Evolutionary conservation across 2,329 filamentous ascomycete species (phyloP).

Genomic region (Erysiphe neolycopersici): DNA sequence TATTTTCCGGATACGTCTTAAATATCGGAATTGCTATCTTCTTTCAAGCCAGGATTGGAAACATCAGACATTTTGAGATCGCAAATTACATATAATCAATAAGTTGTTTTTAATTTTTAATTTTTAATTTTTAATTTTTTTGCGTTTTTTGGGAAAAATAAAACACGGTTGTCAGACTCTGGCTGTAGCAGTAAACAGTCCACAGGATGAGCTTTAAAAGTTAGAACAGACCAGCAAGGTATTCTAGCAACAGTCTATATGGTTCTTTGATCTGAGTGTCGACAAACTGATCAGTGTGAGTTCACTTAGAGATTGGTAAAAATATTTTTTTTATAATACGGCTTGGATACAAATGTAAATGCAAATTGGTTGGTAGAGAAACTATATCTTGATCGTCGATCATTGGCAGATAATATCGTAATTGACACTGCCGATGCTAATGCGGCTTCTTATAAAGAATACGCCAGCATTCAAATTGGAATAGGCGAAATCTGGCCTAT

Average conservation of each 20-base stretch:
- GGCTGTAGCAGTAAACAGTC: slow-evolving; percentile 1
- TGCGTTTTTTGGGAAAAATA: neutral
- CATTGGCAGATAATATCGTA: neutral
- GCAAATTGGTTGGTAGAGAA: neutral
- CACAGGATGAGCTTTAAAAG: neutral
- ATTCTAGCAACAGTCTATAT: neutral
- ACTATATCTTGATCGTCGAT: neutral
- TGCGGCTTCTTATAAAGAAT: neutral
- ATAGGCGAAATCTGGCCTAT: neutral
- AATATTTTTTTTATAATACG: too few relatives aligned
- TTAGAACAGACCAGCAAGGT: neutral
- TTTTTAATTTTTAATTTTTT: neutral
- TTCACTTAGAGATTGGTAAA: neutral
- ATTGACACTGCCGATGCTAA: neutral
- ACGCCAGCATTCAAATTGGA: neutral
- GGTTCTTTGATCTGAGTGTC: slow-evolving; percentile 1
- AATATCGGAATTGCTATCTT: neutral
- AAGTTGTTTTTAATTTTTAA: neutral
- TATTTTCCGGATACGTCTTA: neutral
- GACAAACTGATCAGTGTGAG: slow-evolving; percentile 1
- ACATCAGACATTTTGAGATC: neutral
- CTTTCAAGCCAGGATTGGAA: neutral
- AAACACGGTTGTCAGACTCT: neutral
- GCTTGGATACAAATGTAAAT: neutral
- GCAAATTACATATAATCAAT: neutral